These are phyloP conservation scores for Trypanosomatidae sp. DNA, from an alignment of 208 protist genomes.

Conservation along the genomic window DNA sequence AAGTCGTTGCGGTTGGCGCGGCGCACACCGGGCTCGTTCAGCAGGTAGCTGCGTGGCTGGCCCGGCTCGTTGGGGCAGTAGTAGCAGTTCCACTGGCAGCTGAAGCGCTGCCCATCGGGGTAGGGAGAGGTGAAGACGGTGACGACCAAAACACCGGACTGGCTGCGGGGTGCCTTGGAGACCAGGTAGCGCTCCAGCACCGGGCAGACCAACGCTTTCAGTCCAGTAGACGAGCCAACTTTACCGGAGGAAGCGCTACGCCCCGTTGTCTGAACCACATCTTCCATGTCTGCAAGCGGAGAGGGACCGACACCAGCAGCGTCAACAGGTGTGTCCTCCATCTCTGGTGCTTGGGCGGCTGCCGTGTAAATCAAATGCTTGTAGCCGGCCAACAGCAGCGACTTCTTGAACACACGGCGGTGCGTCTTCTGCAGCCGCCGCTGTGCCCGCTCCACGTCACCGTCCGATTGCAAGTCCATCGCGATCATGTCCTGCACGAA, in stretches of 20 bases:
- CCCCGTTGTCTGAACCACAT: too few species aligned
- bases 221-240: too few species aligned
- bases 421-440: constrained; percentile 70
- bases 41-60: constrained; percentile 90
- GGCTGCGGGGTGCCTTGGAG: constrained; percentile 83
- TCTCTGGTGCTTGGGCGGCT: too few species aligned
- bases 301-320: neutral
- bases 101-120: constrained; percentile 84
- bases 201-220: too few species aligned
- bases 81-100: constrained; percentile 94
- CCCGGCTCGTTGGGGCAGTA: constrained; percentile 93
- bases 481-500: constrained; percentile 58
- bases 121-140: constrained; percentile 92
- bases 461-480: constrained; percentile 25
- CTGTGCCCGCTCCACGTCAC: constrained; percentile 44
- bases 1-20: constrained; percentile 85
- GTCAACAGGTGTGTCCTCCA: neutral
- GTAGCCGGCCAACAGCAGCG: constrained; percentile 79
- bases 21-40: constrained; percentile 90
- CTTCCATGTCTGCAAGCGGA: constrained; percentile 28
- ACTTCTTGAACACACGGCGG: constrained; percentile 69
- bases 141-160: constrained; percentile 91
- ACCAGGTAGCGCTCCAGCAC: constrained; percentile 71
- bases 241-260: too few species aligned
- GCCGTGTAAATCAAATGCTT: too few species aligned